Percentiles rank a stretch among this genome's conserved stretches.
Evolutionary conservation across 371 early-diverging fungal species (phyloP).

Genomic region (Amoeboaphelidium protococcarum): DNA sequence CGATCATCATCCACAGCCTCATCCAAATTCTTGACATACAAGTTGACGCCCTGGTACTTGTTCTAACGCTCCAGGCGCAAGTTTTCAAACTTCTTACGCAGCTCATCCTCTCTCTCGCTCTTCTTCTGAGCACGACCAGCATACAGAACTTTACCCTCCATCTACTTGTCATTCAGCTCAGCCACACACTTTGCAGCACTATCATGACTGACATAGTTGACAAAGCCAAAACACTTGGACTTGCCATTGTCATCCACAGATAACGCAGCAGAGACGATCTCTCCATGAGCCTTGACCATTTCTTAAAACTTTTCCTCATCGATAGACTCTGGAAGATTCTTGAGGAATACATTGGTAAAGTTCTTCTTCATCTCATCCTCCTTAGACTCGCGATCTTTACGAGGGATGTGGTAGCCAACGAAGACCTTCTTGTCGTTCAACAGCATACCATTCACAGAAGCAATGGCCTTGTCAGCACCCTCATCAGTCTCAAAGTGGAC

Average conservation of each 20-base stretch:
- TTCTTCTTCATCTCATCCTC: slow-evolving; percentile 65
- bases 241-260: slow-evolving; percentile 45
- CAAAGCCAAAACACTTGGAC: slow-evolving; percentile 83
- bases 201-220: slow-evolving; percentile 85
- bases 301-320: slow-evolving; percentile 51
- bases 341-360: slow-evolving; percentile 96
- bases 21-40: slow-evolving; percentile 94
- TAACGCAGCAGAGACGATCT: slow-evolving; percentile 53
- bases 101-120: slow-evolving; percentile 87
- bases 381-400: slow-evolving; percentile 77
- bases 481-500: slow-evolving; percentile 94
- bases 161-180: slow-evolving; percentile 71
- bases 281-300: slow-evolving; percentile 63
- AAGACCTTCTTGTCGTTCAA: slow-evolving; percentile 87
- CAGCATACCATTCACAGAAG: slow-evolving; percentile 92
- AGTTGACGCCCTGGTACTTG: slow-evolving; percentile 93
- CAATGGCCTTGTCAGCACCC: slow-evolving; percentile 86
- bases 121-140: slow-evolving; percentile 97
- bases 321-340: slow-evolving; percentile 71
- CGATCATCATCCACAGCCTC: slow-evolving; percentile 80
- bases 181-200: slow-evolving; percentile 75
- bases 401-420: slow-evolving; percentile 72
- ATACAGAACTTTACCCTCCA: slow-evolving; percentile 69
- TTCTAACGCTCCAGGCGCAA: slow-evolving; percentile 70
- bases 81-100: slow-evolving; percentile 74